Evolutionary conservation across 2,329 filamentous ascomycete genomes (phyloP).

Genomic region (Shiraia bambusicola): DNA sequence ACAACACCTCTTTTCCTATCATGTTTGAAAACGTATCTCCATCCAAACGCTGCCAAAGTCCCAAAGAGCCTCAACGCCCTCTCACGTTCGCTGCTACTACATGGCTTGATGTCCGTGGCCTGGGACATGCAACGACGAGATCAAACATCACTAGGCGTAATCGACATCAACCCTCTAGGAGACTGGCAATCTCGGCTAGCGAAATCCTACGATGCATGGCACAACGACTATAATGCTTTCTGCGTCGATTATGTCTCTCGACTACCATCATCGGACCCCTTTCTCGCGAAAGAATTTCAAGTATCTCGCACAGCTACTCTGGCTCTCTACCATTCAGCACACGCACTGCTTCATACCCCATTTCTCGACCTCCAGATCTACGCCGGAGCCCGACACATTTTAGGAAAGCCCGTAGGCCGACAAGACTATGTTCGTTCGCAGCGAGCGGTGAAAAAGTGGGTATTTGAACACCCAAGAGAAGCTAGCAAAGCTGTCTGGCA

Average conservation of each 20-base stretch:
- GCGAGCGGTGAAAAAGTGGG: slow-evolving; percentile 57
- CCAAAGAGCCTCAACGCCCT: slow-evolving; percentile 53
- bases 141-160: slow-evolving; percentile 57
- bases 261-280: slow-evolving; percentile 31
- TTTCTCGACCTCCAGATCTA: slow-evolving; percentile 64
- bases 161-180: slow-evolving; percentile 41
- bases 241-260: slow-evolving; percentile 40
- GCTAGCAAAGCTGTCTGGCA: slow-evolving; percentile 56
- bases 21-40: slow-evolving; percentile 59
- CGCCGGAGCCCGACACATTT: slow-evolving; percentile 60
- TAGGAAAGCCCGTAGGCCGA: slow-evolving; percentile 56
- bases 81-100: slow-evolving; percentile 57
- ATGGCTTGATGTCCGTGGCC: slow-evolving; percentile 63
- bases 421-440: slow-evolving; percentile 55
- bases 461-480: slow-evolving; percentile 27
- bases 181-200: slow-evolving; percentile 57
- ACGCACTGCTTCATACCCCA: slow-evolving; percentile 59
- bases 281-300: slow-evolving; percentile 46
- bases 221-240: slow-evolving; percentile 58
- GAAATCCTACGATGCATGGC: slow-evolving; percentile 60
- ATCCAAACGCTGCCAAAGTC: slow-evolving; percentile 37
- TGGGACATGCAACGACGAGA: slow-evolving; percentile 65
- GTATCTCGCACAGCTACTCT: slow-evolving; percentile 54
- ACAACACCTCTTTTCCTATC: slow-evolving; percentile 51
- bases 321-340: slow-evolving; percentile 61